Conservation (phyloP, 345 rosid genomes). For the Boechera retrofracta region DNA sequence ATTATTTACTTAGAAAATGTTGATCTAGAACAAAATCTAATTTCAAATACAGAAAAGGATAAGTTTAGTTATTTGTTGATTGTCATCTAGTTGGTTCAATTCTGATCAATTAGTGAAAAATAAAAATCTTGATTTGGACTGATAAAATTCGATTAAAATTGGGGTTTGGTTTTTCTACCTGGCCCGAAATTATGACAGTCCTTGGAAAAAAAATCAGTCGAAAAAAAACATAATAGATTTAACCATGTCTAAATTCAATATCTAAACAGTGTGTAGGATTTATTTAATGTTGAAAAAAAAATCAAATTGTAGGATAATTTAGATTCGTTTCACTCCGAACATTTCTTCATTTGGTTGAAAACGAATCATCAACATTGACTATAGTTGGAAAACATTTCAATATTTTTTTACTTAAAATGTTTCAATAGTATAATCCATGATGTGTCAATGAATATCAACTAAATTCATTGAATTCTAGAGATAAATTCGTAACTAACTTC, state of each 20-base stretch:
- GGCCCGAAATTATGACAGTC: not conserved
- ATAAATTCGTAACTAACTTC: constrained; percentile 17
- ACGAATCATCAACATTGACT: constrained; percentile 3
- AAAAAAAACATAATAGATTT: not conserved
- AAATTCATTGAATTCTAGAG: constrained; percentile 12
- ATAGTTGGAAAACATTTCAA: not conserved
- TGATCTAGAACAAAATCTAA: not conserved
- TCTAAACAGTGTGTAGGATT: not conserved
- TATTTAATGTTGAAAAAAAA: not conserved
- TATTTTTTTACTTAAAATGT: not conserved
- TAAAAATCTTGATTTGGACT: not conserved
- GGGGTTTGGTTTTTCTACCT: not conserved
- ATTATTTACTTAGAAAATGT: not conserved
- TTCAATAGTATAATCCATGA: not conserved
- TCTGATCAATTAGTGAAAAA: not conserved
- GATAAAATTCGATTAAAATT: not conserved
- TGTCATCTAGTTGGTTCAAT: not conserved
- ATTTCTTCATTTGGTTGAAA: constrained; percentile 5
- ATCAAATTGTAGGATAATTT: not conserved
- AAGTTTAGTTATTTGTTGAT: not conserved
- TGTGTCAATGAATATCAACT: constrained; percentile 23
- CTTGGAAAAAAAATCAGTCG: too few relatives aligned
- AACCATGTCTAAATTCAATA: not conserved
- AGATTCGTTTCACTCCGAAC: not conserved
- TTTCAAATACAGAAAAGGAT: not conserved